These are phyloP conservation scores for Fagopyrum homotropicum DNA, from an alignment of 148 eudicot species.

Conservation along the genomic window DNA sequence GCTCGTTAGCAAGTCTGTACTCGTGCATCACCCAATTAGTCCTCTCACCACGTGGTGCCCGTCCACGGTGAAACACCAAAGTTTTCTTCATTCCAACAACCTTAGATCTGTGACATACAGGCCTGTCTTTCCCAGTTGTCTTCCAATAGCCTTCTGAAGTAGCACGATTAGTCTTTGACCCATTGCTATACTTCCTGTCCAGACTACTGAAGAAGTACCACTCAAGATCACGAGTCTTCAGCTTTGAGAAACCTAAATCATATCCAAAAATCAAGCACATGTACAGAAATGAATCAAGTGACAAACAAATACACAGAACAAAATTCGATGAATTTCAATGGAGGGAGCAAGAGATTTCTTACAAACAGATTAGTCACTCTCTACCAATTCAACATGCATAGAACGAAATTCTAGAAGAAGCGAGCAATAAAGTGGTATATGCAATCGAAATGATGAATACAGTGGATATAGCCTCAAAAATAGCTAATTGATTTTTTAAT, in stretches of 20 bases:
- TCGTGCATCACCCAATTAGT: constrained; percentile 98
- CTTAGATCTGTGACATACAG: constrained; percentile 38
- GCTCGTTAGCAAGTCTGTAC: constrained; percentile 64
- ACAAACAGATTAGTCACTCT: not conserved
- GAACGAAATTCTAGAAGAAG: not conserved
- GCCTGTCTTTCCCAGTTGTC: constrained; percentile 78
- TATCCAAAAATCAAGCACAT: constrained; percentile 9
- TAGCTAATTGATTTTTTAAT: not conserved
- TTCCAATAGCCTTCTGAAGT: constrained; percentile 89
- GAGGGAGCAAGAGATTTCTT: not conserved
- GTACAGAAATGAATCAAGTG: not conserved
- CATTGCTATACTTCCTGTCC: constrained; percentile 86
- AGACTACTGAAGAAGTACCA: constrained; percentile 91
- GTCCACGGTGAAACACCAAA: constrained; percentile 78
- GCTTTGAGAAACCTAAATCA: constrained; percentile 53
- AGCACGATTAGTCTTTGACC: constrained; percentile 79
- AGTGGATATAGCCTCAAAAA: not conserved
- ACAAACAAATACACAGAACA: not conserved
- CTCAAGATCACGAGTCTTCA: constrained; percentile 82
- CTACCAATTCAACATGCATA: not conserved
- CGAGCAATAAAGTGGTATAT: not conserved
- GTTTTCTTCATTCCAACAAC: constrained; percentile 88
- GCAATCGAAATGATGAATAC: not conserved
- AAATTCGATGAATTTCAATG: not conserved
- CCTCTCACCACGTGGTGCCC: constrained; percentile 90